Evolutionary conservation across 352 stramenopile genomes (phyloP).

Genomic region (Albugo candida): DNA sequence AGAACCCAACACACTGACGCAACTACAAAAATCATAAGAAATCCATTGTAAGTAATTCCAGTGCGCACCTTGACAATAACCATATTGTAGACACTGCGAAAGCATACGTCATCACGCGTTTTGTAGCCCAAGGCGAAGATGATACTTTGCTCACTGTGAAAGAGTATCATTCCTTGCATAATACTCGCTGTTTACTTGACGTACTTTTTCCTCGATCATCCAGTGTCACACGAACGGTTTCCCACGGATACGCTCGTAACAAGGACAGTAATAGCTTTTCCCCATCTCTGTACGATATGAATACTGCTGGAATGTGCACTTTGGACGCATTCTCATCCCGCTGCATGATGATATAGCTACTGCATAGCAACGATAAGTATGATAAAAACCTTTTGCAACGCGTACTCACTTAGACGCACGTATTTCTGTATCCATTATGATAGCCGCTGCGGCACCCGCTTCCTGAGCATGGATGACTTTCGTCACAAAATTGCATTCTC

Average conservation of each 20-base stretch:
- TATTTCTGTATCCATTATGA: slow-evolving; percentile 43
- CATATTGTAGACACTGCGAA: background rate
- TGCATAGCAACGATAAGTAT: background rate
- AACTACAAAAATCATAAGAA: no score
- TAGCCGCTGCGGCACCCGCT: slow-evolving; percentile 33
- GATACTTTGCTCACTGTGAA: slow-evolving; percentile 56
- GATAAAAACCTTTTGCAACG: background rate
- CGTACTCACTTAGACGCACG: background rate
- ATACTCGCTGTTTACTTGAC: slow-evolving; percentile 35
- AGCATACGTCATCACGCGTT: slow-evolving; percentile 1
- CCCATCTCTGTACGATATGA: slow-evolving; percentile 43
- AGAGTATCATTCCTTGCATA: slow-evolving; percentile 46
- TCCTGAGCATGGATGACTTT: slow-evolving; percentile 36
- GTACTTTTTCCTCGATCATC: slow-evolving; percentile 34
- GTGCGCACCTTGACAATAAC: background rate
- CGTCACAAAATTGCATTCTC: slow-evolving; percentile 37
- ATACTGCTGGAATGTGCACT: slow-evolving; percentile 45
- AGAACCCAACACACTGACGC: no score
- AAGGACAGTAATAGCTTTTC: slow-evolving; percentile 28
- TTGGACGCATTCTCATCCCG: slow-evolving; percentile 47
- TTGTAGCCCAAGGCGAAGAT: slow-evolving; percentile 53
- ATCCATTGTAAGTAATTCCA: no score
- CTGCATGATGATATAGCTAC: slow-evolving; percentile 64
- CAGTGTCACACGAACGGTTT: slow-evolving; percentile 33
- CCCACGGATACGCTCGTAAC: slow-evolving; percentile 22